Evolutionary conservation across 495 filamentous ascomycete genomes (phyloP).

Genomic region (Gamarada debralockiae): DNA sequence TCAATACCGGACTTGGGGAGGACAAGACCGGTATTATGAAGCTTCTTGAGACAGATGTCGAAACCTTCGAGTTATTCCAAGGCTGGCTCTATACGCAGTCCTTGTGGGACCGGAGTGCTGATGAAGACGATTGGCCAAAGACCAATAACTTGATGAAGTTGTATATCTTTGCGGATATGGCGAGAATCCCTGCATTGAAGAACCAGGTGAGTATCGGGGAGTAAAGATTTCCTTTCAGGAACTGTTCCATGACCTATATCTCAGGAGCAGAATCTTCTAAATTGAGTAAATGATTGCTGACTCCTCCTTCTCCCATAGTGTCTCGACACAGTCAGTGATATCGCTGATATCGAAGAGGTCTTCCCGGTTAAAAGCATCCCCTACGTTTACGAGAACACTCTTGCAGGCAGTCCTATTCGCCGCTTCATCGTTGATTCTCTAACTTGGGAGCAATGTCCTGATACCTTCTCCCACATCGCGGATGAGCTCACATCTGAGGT

Average conservation of each 20-base stretch:
- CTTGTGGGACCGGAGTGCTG: too few relatives aligned
- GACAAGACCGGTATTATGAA: background rate
- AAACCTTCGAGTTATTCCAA: background rate
- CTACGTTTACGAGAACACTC: background rate
- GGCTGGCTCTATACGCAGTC: constrained; percentile 10
- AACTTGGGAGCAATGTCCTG: background rate
- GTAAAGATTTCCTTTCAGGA: too few relatives aligned
- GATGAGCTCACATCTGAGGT: background rate
- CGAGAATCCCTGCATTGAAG: too few relatives aligned
- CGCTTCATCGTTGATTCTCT: background rate
- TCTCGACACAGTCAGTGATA: background rate
- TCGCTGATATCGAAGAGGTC: background rate
- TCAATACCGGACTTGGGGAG: background rate
- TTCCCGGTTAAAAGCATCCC: background rate
- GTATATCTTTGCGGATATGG: too few relatives aligned
- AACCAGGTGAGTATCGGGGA: too few relatives aligned
- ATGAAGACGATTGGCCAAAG: too few relatives aligned
- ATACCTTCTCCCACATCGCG: background rate
- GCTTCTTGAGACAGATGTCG: background rate
- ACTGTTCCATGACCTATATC: too few relatives aligned
- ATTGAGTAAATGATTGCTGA: too few relatives aligned
- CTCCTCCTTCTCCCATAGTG: too few relatives aligned
- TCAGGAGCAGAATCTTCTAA: too few relatives aligned
- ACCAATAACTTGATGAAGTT: too few relatives aligned
- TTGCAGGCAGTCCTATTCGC: background rate